Conservation (phyloP, 2,329 filamentous ascomycete genomes). For the Nemania diffusa region DNA sequence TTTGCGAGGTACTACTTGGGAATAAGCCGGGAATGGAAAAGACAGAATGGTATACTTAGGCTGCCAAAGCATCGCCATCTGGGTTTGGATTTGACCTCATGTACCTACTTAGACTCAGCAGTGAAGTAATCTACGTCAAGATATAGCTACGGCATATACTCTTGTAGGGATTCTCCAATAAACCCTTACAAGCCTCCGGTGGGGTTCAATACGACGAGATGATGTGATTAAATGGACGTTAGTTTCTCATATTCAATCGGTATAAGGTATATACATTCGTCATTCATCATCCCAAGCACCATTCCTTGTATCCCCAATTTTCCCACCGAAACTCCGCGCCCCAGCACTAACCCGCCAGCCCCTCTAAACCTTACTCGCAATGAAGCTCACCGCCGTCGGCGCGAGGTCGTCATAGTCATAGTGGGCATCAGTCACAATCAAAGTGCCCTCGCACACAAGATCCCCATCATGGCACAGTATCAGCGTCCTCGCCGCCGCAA, state of each 20-base stretch:
- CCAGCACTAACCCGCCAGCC: too few species aligned
- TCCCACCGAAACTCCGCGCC: neutral
- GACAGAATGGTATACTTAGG: neutral
- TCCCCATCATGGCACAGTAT: slow-evolving; percentile 63
- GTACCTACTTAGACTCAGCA: neutral
- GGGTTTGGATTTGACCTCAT: neutral
- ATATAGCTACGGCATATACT: neutral
- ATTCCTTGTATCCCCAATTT: neutral
- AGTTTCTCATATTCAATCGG: neutral
- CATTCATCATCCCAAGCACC: slow-evolving; percentile 8
- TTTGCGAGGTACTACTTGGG: neutral
- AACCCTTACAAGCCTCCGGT: neutral
- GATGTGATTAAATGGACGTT: neutral
- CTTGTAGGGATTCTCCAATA: neutral
- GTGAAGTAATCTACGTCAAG: neutral
- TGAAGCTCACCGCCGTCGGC: slow-evolving; percentile 32
- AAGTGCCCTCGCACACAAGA: slow-evolving; percentile 60
- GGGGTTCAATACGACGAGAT: neutral
- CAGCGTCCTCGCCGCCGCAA: slow-evolving; percentile 47
- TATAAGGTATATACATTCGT: slow-evolving; percentile 8
- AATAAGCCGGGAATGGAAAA: neutral
- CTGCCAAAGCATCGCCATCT: neutral
- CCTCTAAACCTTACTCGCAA: slow-evolving; percentile 29
- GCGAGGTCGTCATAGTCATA: slow-evolving; percentile 49
- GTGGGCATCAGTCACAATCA: slow-evolving; percentile 55